Evolutionary conservation across 495 filamentous ascomycete species (phyloP), one percentile per base, ranked within the genome.

Genomic region (Penicillium cosmopolitanum): DNA sequence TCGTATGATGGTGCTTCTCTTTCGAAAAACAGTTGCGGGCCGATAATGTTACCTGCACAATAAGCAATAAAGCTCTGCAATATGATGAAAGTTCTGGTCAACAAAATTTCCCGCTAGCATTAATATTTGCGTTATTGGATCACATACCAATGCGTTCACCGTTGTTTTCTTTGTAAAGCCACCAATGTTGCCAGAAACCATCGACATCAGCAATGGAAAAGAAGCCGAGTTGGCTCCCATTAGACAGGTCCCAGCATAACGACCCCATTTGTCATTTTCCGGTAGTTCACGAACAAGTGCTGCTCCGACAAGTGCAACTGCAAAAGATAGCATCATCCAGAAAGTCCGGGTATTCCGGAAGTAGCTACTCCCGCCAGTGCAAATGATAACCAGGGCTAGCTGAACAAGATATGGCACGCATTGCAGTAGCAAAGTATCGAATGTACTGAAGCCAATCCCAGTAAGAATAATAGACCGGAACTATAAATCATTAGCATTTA

Each of bases 101-200:
- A 2, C 28, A 6, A 0, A 9, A 8, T 31, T 8, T 31, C 5
- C 28, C 2, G 28, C 28, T 9, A 31, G 8, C 6, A 0, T 9
- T 9, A 31, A 4, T 31, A 6, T 6, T 31, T 6, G 28, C 8
- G 4, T 31, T 28, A 28, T 31, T 9, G 8, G 28, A 8, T 3
- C 36, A 38, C 36, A 12, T 38, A 38, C 36, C 36, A 38, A 38
- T 19, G 67, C 62, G 21, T 53, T 69, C 11, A 73, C 66, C 1
- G 66, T 64, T 5, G 71, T 64, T 51, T 85, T 83, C 66, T 87
- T 86, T 8, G 84, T 86, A 68, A 82, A 85, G 16, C 84, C 84
- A 4, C 80, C 80, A 1, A 85, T 73, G 51, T 87, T 85, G 2
- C 21, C 40, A 23, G 33, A 74, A 76, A 21, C n/a, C n/a, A 21